Percentiles rank a stretch among this genome's conserved stretches.
These are phyloP conservation scores for Citrullus colocynthis DNA, from an alignment of 306 rosid genomes.

Conservation along the genomic window DNA sequence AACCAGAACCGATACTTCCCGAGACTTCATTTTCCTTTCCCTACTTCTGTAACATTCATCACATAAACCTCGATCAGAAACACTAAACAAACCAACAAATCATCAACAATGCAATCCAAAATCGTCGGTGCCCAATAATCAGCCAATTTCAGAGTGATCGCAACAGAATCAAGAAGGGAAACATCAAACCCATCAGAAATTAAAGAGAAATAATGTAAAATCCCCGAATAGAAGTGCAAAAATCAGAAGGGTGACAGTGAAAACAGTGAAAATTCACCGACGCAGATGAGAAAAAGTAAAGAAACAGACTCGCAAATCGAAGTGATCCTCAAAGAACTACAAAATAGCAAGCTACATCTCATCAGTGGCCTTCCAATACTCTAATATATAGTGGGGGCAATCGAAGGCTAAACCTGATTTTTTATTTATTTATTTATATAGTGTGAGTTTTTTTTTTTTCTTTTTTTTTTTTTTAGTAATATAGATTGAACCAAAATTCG, in stretches of 20 bases:
- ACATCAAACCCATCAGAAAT: not conserved
- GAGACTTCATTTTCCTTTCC: conserved; percentile 36
- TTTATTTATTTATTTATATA: no score
- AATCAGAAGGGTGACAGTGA: not conserved
- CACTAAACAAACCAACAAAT: not conserved
- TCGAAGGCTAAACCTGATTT: not conserved
- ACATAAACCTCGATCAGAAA: not conserved
- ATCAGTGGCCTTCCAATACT: not conserved
- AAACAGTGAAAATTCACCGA: not conserved
- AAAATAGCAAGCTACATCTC: not conserved
- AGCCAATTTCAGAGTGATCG: not conserved
- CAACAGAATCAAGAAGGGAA: not conserved
- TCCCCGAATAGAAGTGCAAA: not conserved
- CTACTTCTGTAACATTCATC: conserved; percentile 17
- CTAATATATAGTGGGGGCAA: not conserved
- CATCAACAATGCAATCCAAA: not conserved
- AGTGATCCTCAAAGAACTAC: not conserved
- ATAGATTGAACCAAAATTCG: not conserved
- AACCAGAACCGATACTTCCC: conserved; percentile 25
- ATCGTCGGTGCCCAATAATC: not conserved
- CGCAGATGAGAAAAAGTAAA: not conserved
- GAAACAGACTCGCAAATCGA: not conserved
- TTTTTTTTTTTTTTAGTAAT: not conserved
- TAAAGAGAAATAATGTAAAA: not conserved
- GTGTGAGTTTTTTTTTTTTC: no score